Percentiles rank a stretch among this genome's conserved stretches.
Conservation (phyloP, 2,329 filamentous ascomycete species). For the Aspergillus pseudoterreus region DNA sequence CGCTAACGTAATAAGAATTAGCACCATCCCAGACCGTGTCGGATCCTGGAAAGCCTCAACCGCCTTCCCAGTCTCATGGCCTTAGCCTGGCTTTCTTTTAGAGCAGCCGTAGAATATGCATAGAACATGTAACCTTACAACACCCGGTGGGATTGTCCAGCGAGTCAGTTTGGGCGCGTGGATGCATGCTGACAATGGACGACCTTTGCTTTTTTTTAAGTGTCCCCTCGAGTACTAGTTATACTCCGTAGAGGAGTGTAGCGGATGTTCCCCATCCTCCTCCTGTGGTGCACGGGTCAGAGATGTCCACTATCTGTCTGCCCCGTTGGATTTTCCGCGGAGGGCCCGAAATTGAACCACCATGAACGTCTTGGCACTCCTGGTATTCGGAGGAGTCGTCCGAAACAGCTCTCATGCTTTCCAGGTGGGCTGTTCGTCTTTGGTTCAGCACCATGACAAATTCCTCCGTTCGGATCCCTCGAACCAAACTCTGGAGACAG, state of each 20-base stretch:
- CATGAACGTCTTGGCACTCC: background rate
- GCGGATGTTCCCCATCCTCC: background rate
- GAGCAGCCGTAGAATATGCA: conserved; percentile 38
- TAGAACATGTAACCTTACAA: conserved; percentile 29
- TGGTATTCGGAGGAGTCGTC: background rate
- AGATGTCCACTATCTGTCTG: conserved; percentile 3
- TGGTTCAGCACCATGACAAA: background rate
- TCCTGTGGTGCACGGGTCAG: background rate
- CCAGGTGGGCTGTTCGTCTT: background rate
- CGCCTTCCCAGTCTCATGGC: background rate
- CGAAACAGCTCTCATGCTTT: background rate
- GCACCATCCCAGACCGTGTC: conserved; percentile 8
- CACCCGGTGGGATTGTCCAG: background rate
- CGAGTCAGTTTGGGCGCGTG: background rate
- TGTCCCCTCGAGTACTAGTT: too few species aligned
- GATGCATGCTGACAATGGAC: background rate
- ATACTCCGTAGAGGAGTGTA: too few species aligned
- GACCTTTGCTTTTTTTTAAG: too few species aligned
- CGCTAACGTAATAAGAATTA: conserved; percentile 16
- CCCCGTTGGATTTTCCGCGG: conserved; percentile 4
- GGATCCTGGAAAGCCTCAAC: background rate
- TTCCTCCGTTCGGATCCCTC: background rate
- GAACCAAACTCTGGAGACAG: background rate
- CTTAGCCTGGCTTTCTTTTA: conserved; percentile 10
- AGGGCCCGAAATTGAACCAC: background rate